A percentile compares a stretch with the other conserved stretches of the same genome.
phyloP scores from a whole-genome alignment of 1,284 basidiomycete species.

The Rhodotorula sp. region DNA sequence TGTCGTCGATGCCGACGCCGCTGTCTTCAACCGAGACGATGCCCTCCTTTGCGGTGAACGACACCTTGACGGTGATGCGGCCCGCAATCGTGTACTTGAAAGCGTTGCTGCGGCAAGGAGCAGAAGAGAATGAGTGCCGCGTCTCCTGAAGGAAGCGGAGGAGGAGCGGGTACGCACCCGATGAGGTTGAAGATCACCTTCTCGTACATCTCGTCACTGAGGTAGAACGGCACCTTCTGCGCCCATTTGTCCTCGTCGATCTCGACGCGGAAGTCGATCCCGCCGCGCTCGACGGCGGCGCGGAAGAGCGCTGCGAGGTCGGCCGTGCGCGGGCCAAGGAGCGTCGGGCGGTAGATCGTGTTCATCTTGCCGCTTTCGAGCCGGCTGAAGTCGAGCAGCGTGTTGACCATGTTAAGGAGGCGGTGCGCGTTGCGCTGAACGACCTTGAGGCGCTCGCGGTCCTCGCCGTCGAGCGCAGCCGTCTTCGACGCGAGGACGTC shows the following conservation, averaged over 20 bases:
- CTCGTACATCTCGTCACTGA: conserved; percentile 54
- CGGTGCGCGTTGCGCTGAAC: conserved; percentile 28
- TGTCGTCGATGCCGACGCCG: conserved; percentile 44
- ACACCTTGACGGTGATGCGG: conserved; percentile 34
- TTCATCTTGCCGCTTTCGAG: conserved; percentile 47
- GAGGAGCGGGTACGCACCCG: conserved; percentile 15
- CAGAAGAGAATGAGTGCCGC: neutral
- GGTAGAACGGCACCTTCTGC: conserved; percentile 47
- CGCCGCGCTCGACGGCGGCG: conserved; percentile 46
- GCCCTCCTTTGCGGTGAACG: conserved; percentile 25
- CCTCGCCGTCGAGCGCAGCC: conserved; percentile 44
- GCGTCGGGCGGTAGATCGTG: conserved; percentile 51
- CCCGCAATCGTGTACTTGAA: conserved; percentile 44
- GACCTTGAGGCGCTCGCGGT: conserved; percentile 47
- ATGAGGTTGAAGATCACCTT: conserved; percentile 47
- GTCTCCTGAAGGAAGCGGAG: no score
- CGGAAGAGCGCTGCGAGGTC: conserved; percentile 54
- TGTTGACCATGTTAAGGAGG: conserved; percentile 33
- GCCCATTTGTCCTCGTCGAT: conserved; percentile 46
- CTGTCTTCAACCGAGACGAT: conserved; percentile 50
- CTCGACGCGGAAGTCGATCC: conserved; percentile 51
- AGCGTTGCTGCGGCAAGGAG: conserved; percentile 46
- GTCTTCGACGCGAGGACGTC: conserved; percentile 37
- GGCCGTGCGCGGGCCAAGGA: conserved; percentile 49
- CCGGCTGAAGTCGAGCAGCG: conserved; percentile 42